Evolutionary conservation across 495 filamentous ascomycete genomes (phyloP).

Genomic region (Neurospora sublineolata): DNA sequence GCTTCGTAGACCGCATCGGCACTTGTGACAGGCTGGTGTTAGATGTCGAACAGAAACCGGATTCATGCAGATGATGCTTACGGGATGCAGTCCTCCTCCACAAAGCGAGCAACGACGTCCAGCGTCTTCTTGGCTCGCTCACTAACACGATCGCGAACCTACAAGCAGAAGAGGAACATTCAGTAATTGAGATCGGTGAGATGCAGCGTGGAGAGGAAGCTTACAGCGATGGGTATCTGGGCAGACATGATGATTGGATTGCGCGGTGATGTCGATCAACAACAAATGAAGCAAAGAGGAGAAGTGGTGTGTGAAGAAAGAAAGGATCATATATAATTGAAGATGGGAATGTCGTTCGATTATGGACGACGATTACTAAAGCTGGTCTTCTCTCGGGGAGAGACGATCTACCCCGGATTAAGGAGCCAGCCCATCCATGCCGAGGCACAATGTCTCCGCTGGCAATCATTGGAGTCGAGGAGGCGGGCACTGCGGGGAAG

Average conservation of each 20-base stretch:
- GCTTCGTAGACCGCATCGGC: conserved; percentile 68
- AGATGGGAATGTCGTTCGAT: not conserved
- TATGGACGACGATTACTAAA: not conserved
- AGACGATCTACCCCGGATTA: not conserved
- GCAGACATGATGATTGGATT: conserved; percentile 41
- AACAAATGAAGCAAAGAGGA: not conserved
- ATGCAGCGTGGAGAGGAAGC: conserved; percentile 11
- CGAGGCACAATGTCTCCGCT: not conserved
- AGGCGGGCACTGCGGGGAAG: not conserved
- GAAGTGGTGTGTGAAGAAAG: not conserved
- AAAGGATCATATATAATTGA: not conserved
- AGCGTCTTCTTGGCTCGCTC: conserved; percentile 63
- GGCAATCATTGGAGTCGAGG: not conserved
- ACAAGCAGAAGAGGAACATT: conserved; percentile 4
- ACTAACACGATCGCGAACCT: conserved; percentile 54
- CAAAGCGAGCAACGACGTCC: conserved; percentile 77
- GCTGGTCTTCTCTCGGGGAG: not conserved
- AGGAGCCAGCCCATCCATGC: not conserved
- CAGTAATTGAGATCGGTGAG: conserved; percentile 9
- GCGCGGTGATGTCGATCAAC: not conserved
- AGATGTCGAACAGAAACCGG: conserved; percentile 8
- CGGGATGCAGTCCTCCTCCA: conserved; percentile 91
- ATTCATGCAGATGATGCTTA: conserved; percentile 22
- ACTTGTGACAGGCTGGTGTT: conserved; percentile 15
- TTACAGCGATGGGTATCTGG: conserved; percentile 56